Conservation (phyloP, 2,329 filamentous ascomycete genomes). For the Cordyceps cateniannulata region DNA sequence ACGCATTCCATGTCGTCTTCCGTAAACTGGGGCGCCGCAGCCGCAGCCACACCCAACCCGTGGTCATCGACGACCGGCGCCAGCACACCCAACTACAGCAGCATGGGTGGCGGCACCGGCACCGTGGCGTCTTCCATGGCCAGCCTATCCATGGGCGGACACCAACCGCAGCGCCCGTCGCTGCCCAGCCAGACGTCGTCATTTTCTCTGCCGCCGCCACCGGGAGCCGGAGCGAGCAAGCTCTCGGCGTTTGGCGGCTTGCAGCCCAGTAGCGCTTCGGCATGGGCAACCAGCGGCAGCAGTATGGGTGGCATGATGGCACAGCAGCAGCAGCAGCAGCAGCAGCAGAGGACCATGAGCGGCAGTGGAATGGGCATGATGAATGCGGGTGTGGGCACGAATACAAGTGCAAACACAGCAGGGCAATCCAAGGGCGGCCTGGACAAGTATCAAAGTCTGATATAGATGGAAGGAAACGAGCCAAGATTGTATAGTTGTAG, state of each 20-base stretch:
- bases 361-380: slow-evolving; percentile 19
- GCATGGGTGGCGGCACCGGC: slow-evolving; percentile 23
- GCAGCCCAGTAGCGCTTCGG: neutral
- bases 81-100: slow-evolving; percentile 24
- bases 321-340: slow-evolving; percentile 11
- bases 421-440: slow-evolving; percentile 44
- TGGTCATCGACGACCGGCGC: slow-evolving; percentile 38
- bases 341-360: slow-evolving; percentile 17
- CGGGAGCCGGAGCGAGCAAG: slow-evolving; percentile 24
- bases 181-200: slow-evolving; percentile 33
- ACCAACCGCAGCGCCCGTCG: slow-evolving; percentile 24
- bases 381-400: slow-evolving; percentile 19
- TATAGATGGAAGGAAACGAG: slow-evolving; percentile 34
- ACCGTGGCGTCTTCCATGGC: slow-evolving; percentile 39
- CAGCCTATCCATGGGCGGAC: slow-evolving; percentile 41
- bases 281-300: slow-evolving; percentile 17
- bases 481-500: neutral
- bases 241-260: slow-evolving; percentile 18
- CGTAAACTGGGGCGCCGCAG: slow-evolving; percentile 41
- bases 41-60: slow-evolving; percentile 35
- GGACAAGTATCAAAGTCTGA: slow-evolving; percentile 62
- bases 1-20: slow-evolving; percentile 30
- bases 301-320: slow-evolving; percentile 17
- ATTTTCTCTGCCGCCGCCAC: slow-evolving; percentile 53
- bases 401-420: slow-evolving; percentile 17